Conservation (phyloP, 345 rosid species). For the Bruguiera sexangula region DNA sequence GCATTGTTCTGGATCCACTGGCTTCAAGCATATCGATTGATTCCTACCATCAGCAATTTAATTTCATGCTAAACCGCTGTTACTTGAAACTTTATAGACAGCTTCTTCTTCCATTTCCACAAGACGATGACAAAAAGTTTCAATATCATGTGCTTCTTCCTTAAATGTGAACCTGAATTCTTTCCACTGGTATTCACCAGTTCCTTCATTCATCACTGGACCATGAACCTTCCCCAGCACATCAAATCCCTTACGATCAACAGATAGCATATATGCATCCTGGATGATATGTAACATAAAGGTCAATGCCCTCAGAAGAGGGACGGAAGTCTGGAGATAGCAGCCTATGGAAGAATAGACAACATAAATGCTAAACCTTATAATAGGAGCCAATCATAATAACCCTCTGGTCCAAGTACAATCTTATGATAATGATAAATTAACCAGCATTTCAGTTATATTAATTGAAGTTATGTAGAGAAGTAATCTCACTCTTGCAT, state of each 20-base stretch:
- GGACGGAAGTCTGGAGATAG: not conserved
- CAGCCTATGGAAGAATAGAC: too few relatives aligned
- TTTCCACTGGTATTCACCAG: conserved; percentile 23
- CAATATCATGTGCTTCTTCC: conserved; percentile 24
- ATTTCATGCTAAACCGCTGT: conserved; percentile 19
- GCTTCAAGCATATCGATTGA: not conserved
- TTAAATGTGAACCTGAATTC: conserved; percentile 24
- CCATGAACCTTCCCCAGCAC: conserved; percentile 21
- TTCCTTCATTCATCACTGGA: not conserved
- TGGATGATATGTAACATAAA: not conserved
- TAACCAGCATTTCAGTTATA: too few relatives aligned
- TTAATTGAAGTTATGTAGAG: not conserved
- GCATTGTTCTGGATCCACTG: too few relatives aligned
- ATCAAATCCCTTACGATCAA: conserved; percentile 29
- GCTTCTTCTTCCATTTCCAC: conserved; percentile 28
- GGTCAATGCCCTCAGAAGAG: not conserved
- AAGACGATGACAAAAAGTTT: conserved; percentile 22
- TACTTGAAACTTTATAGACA: conserved; percentile 17
- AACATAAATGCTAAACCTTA: too few relatives aligned
- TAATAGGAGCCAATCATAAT: too few relatives aligned
- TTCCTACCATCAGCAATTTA: not conserved
- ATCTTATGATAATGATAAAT: too few relatives aligned
- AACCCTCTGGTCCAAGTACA: too few relatives aligned
- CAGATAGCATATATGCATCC: conserved; percentile 18
- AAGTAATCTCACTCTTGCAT: conserved; percentile 55